Evolutionary conservation across 2,329 filamentous ascomycete species (phyloP).

Genomic region (Proliferodiscus dingleyae): DNA sequence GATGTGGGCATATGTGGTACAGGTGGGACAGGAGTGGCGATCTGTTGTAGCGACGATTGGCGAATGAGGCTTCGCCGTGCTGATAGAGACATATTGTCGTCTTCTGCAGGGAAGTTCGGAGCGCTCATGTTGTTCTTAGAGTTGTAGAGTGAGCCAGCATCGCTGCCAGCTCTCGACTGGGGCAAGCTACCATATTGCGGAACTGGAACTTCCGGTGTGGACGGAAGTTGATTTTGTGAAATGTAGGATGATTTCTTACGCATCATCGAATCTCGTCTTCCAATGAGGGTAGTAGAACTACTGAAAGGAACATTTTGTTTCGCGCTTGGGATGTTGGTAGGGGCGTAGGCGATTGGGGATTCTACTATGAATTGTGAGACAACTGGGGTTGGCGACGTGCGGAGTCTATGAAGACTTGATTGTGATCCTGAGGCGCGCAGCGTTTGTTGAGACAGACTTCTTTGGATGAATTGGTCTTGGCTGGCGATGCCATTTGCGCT

Average conservation of each 20-base stretch:
- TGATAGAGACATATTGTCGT: slow-evolving; percentile 63
- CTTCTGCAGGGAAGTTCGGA: slow-evolving; percentile 37
- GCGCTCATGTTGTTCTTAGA: slow-evolving; percentile 21
- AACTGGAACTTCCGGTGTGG: slow-evolving; percentile 13
- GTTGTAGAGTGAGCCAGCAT: slow-evolving; percentile 38
- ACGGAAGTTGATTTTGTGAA: slow-evolving; percentile 5
- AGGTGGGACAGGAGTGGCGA: slow-evolving; percentile 4
- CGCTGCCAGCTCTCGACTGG: slow-evolving; percentile 32
- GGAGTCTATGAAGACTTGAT: slow-evolving; percentile 19
- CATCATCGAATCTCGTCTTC: slow-evolving; percentile 49
- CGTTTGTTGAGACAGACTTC: slow-evolving; percentile 14
- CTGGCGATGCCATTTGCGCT: background rate
- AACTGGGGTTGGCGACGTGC: slow-evolving; percentile 31
- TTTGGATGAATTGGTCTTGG: slow-evolving; percentile 8
- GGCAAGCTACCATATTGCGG: slow-evolving; percentile 16
- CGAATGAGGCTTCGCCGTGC: slow-evolving; percentile 10
- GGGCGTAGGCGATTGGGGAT: slow-evolving; percentile 32
- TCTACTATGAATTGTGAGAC: slow-evolving; percentile 32
- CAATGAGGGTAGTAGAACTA: slow-evolving; percentile 43
- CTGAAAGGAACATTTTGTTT: slow-evolving; percentile 25
- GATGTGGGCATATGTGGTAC: slow-evolving; percentile 18
- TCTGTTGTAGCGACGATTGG: slow-evolving; percentile 25
- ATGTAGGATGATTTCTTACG: slow-evolving; percentile 24
- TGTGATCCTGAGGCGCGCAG: slow-evolving; percentile 1
- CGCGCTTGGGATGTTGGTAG: slow-evolving; percentile 11